Evolutionary conservation across 2,329 filamentous ascomycete species (phyloP), one percentile per base, ranked within the genome.

Genomic region (Microthyrium microscopicum): DNA sequence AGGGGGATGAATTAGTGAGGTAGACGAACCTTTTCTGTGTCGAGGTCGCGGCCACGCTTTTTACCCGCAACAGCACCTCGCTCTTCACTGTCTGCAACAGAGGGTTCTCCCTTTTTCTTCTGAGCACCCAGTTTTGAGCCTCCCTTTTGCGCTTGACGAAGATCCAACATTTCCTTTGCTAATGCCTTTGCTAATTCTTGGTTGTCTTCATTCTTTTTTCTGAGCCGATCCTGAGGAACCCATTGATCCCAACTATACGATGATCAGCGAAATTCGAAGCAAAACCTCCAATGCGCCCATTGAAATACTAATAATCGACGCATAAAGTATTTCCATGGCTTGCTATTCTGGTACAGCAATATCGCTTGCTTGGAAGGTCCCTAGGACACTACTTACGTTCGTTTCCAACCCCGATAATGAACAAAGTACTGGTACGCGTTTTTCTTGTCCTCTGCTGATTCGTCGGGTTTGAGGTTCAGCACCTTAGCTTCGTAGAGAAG

Each of bases 321-420:
- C 22, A 13, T 8, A 13, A 8, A 25, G 22, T 8, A 25, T 25
- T 25, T 25, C 8, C 8, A 25, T 8, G 8, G 22, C 22, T 8
- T 12, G 9, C 22, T 25, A 25, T 25, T 25, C 9, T 25, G 9
- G 22, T 25, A 25, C 12, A 9, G 22, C 9, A 25, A 25, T 9
- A 13, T 9, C 9, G 22, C 22, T 9, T 25, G 9, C 9, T 9
- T 25, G 22, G 22, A 25, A 25, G 12, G 22, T 9, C 22, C 22
- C 9, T 25, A 13, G 12, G 26, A 15, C 11, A 13, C 19, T n/a
- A 74, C 74, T 60, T 61, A 80, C 68, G 84, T 94, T 55, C 87
- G 85, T 66, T 98, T 98, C 89, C 89, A 98, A 49, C 89, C 89
- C 58, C 95, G 95, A 64, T 98, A 98, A 58, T 98, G 89, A 35